Evolutionary conservation across 164 flowering plant genomes (phyloP), one percentile per base, ranked within the genome.

Genomic region (Litsea cubeba): DNA sequence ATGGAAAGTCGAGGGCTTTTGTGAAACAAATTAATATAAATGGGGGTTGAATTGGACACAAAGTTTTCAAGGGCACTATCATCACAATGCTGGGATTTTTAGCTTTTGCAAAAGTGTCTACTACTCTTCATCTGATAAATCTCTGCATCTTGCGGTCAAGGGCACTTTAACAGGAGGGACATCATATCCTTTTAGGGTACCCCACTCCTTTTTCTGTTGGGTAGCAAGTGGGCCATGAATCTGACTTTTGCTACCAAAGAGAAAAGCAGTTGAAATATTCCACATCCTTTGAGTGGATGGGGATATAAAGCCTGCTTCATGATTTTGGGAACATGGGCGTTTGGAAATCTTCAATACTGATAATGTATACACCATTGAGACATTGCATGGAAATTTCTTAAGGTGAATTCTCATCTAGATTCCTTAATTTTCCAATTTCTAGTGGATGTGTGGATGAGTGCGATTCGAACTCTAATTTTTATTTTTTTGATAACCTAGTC

Each of bases 81-180:
- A 70, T 70, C 72, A 54, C 60, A 70, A 50, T 3, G 72, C 72
- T 70, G 72, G 72, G 10, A 70, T 17, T 70, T 70, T 51, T 70
- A 2, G 28, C 32, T 18, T 68, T 68, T 68, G 5, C 14, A 51
- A 40, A 46, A 35, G 22, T 68, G 12, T 68, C 54, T 18, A n/a
- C 24, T 8, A n/a, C 24, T 8, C 8, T 68, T 11, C 54, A 68
- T 49, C 24, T 68, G 32, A n/a, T 46, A 40, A 11, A 14, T 68
- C 15, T 18, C 50, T 68, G 12, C 22, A 46, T 40, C 71, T 68
- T 18, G 12, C 2, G 46, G 71, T 68, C 57, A 68, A 68, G 26
- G 17, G 22, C 20, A 12, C 71, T 68, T 68, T 66, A 66, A 30
- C 46, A 28, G 46, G 46, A 5, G 50, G 69, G 46, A 46, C 69